Base-by-base conservation (phyloP, 768 basidiomycete species). In the Inosperma sp. region DNA sequence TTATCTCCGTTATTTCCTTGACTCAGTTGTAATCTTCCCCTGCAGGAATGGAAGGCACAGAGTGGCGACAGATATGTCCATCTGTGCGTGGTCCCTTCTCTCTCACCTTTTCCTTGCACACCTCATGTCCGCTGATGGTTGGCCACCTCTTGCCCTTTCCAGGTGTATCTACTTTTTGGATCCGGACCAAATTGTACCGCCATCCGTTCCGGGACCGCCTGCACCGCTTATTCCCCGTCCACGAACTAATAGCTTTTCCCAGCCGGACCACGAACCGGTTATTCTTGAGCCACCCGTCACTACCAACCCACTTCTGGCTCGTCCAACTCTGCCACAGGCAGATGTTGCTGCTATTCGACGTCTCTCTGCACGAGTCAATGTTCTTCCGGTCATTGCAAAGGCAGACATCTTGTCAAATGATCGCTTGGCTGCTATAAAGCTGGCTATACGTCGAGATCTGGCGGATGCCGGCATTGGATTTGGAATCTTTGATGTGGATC, bases 91-190 rank as follows among this genome's bases (percentile, higher is more conserved):
- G 54, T 55, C 57, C 59, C 33, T 42, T 55, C 41, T 14, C 48
- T 42, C 50, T 61, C 31, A 57, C 51, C 41, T 47, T 31, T 52
- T 61, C 61, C 43, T 26, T 56, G 54, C 43, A 53, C 41, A 17
- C 50, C 16, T 53, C 48, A 46, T 49, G 40, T 59, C 58, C n/a
- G n/a, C n/a, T n/a, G n/a, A n/a, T n/a, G 49, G 61, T 54, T 58
- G 41, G 26, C 52, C 42, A 48, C 58, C 45, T 22, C 25, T 9
- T 23, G 31, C 30, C 21, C 26, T 36, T 27, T 56, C 49, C 69
- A 90, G 88, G 53, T 91, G 88, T 61, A 82, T 92, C 52, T 92
- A 92, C 71, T 88, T 92, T 70, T 72, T 92, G 69, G 86, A 91
- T 76, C 89, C 89, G 48, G 86, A 88, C 73, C 65, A 75, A 65